These are phyloP conservation scores for Termitomyces sp. DNA, from an alignment of 768 basidiomycete genomes.

Conservation along the genomic window DNA sequence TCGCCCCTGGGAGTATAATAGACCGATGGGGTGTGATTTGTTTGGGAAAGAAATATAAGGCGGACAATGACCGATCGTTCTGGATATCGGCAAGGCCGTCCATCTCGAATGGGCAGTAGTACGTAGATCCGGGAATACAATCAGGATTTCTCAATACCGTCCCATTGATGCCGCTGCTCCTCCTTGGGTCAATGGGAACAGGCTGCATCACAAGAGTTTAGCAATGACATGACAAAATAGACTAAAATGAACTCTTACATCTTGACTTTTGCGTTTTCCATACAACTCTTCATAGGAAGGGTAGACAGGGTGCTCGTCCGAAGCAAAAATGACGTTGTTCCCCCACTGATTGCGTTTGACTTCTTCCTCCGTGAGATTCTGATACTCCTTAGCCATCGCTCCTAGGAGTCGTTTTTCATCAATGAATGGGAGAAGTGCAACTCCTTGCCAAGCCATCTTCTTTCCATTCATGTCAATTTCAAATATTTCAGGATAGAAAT, in stretches of 20 bases:
- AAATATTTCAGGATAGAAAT: slow-evolving; percentile 92
- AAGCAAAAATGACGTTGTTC: slow-evolving; percentile 75
- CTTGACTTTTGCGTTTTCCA: slow-evolving; percentile 78
- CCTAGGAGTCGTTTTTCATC: slow-evolving; percentile 78
- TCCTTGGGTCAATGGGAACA: slow-evolving; percentile 58
- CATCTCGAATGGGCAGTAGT: slow-evolving; percentile 65
- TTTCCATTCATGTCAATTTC: slow-evolving; percentile 99
- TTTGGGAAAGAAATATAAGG: slow-evolving; percentile 83
- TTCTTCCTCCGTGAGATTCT: slow-evolving; percentile 77
- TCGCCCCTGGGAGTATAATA: slow-evolving; percentile 71
- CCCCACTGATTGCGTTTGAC: slow-evolving; percentile 83
- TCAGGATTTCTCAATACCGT: slow-evolving; percentile 78
- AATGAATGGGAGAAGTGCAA: slow-evolving; percentile 95
- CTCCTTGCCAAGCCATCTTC: slow-evolving; percentile 99
- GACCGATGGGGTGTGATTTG: slow-evolving; percentile 86
- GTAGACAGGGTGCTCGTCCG: slow-evolving; percentile 82
- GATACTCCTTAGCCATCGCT: slow-evolving; percentile 71
- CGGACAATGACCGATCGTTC: slow-evolving; percentile 86
- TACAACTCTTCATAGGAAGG: slow-evolving; percentile 87
- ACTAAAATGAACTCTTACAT: slow-evolving; percentile 45
- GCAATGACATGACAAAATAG: slow-evolving; percentile 6
- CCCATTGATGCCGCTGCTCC: slow-evolving; percentile 80
- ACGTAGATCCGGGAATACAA: slow-evolving; percentile 90
- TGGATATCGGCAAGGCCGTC: slow-evolving; percentile 72
- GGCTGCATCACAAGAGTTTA: slow-evolving; percentile 46